These are phyloP conservation scores for Rhizophagus sp. DNA, from an alignment of 192 early-diverging fungal genomes.

Conservation along the genomic window DNA sequence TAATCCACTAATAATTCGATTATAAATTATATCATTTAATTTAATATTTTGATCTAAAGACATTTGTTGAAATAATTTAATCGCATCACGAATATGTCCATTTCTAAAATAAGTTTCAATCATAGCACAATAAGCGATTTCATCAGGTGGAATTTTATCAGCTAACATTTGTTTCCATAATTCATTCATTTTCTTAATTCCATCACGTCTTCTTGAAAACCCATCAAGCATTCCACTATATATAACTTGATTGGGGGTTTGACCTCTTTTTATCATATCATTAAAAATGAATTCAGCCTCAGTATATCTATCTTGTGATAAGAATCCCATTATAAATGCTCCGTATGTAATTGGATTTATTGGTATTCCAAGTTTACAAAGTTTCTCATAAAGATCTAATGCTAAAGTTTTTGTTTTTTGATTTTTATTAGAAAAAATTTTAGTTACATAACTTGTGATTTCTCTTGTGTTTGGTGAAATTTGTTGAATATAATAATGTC, in stretches of 20 bases:
- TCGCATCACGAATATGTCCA: not conserved
- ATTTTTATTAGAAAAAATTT: not conserved
- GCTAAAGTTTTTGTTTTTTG: not conserved
- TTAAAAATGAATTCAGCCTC: slow-evolving; percentile 1
- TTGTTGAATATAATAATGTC: not conserved
- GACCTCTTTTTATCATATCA: not conserved
- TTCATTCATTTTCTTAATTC: not conserved
- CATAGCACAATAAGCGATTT: slow-evolving; percentile 15
- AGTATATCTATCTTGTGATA: not conserved
- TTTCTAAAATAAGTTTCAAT: slow-evolving; percentile 20
- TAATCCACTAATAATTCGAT: slow-evolving; percentile 30
- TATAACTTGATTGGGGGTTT: not conserved
- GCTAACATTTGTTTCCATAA: slow-evolving; percentile 20
- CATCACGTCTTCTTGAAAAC: not conserved
- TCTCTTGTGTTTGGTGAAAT: not conserved
- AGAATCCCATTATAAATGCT: slow-evolving; percentile 23
- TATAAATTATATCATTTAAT: slow-evolving; percentile 7
- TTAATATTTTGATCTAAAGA: slow-evolving; percentile 4
- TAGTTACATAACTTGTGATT: not conserved
- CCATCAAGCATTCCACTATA: slow-evolving; percentile 16
- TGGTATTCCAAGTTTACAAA: not conserved
- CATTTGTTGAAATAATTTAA: slow-evolving; percentile 21
- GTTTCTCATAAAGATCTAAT: not conserved
- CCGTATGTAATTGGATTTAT: slow-evolving; percentile 6
- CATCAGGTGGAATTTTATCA: slow-evolving; percentile 23